Evolutionary conservation across 805 yeast species (phyloP).

Genomic region (Yueomyces sinensis): DNA sequence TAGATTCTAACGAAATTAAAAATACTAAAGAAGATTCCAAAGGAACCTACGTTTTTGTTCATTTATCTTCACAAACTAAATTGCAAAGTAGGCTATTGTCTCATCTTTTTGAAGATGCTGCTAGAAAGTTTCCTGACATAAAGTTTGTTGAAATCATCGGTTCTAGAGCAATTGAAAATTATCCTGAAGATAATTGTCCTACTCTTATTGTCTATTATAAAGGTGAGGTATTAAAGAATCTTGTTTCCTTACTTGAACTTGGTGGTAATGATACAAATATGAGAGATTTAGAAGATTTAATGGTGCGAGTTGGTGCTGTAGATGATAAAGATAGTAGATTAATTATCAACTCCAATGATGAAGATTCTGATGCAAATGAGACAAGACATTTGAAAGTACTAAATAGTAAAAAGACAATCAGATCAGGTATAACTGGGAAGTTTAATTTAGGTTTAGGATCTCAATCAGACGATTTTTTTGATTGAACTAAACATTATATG

Average conservation of each 20-base stretch:
- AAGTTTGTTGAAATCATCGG: slow-evolving; percentile 92
- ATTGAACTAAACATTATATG: no score
- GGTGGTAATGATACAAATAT: slow-evolving; percentile 72
- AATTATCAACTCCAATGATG: slow-evolving; percentile 44
- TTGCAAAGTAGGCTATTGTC: slow-evolving; percentile 64
- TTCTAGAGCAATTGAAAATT: slow-evolving; percentile 79
- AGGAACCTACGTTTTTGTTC: slow-evolving; percentile 56
- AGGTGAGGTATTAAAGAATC: slow-evolving; percentile 68
- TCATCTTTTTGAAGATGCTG: slow-evolving; percentile 41
- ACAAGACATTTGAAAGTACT: slow-evolving; percentile 43
- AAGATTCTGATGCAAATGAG: slow-evolving; percentile 32
- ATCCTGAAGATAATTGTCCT: slow-evolving; percentile 85
- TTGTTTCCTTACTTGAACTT: slow-evolving; percentile 61
- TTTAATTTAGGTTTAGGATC: slow-evolving; percentile 24
- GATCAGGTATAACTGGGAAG: slow-evolving; percentile 25
- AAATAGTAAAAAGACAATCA: slow-evolving; percentile 34
- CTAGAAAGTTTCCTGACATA: slow-evolving; percentile 61
- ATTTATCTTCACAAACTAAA: slow-evolving; percentile 54
- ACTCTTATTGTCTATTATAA: slow-evolving; percentile 74
- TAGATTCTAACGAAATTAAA: slow-evolving; percentile 1
- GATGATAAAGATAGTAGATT: slow-evolving; percentile 56
- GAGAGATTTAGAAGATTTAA: slow-evolving; percentile 57
- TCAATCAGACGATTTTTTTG: slow-evolving; percentile 32
- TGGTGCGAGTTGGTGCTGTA: slow-evolving; percentile 58
- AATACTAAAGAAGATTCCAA: slow-evolving; percentile 4